Evolutionary conservation across 768 basidiomycete genomes (phyloP).

Genomic region (Naganishia randhawae): DNA sequence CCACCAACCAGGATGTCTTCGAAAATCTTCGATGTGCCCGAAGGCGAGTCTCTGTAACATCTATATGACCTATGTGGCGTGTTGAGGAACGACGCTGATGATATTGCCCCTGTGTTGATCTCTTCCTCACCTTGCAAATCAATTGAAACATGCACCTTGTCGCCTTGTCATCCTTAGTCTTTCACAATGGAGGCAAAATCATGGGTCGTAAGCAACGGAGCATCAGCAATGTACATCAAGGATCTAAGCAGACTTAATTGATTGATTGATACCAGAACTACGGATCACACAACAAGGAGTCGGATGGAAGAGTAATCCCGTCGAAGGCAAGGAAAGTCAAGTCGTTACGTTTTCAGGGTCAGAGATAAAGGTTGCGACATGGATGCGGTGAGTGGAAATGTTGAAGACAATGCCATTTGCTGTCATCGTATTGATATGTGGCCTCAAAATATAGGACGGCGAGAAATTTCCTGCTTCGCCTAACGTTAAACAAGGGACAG

Average conservation of each 20-base stretch:
- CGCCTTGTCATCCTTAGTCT: background rate
- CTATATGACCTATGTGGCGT: background rate
- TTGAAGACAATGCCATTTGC: background rate
- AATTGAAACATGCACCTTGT: background rate
- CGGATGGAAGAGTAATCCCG: constrained; percentile 74
- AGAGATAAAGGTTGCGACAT: constrained; percentile 39
- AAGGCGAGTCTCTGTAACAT: background rate
- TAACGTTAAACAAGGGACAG: constrained; percentile 62
- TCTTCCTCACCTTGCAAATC: background rate
- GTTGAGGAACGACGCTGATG: background rate
- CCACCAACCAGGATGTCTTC: background rate
- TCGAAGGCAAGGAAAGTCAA: constrained; percentile 56
- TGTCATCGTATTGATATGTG: no score
- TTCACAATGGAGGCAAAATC: constrained; percentile 18
- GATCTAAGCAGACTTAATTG: background rate
- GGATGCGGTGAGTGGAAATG: constrained; percentile 39
- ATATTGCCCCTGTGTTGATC: background rate
- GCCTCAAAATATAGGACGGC: constrained; percentile 61
- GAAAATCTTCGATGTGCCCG: constrained; percentile 18
- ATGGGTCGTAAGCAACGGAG: constrained; percentile 4
- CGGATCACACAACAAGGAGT: constrained; percentile 85
- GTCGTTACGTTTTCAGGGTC: constrained; percentile 44
- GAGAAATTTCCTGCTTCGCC: constrained; percentile 80
- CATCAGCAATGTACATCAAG: background rate
- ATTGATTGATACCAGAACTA: constrained; percentile 49